Base-by-base conservation (phyloP, 2,329 filamentous ascomycete species). In the Colletotrichum incanum region DNA sequence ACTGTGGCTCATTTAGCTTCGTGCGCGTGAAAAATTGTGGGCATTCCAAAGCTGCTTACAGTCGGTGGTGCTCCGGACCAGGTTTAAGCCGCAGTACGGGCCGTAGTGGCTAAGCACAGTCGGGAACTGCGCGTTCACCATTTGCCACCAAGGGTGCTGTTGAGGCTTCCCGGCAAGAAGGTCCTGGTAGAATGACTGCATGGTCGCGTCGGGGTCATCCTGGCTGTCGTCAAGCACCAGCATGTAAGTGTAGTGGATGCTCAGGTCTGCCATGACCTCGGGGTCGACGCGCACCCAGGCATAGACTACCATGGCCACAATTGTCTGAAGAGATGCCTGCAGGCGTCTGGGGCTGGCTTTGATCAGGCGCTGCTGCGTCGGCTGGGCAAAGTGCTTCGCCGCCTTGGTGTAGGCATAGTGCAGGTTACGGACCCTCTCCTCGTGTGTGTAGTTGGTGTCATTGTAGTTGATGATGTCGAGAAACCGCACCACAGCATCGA, bases 231-330 rank as follows among this genome's bases (percentile, higher is more conserved):
- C 75, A 11, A 76, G 72, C 20, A 76, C 62, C 28, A 75, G 50
- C 5, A 65, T 74, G 70, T 76, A 76, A 7, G 71, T 75, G 52
- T 70, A 76, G 58, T 74, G 71, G 39, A 75, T 76, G 65, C 65
- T 72, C n/a, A 76, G 64, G 43, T 71, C 75, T 12, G 73, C 74
- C 73, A 75, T 75, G 50, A 75, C 43, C 43, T 76, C 73, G 26
- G 62, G 62, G n/a, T 62, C 65, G 0, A 67, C 76, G 71, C 76
- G 78, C 43, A 76, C 70, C 58, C 79, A 77, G n/a, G 75, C 74
- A 67, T 80, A 80, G 34, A 77, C 77, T 12, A 77, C 77, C 34
- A 80, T 74, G 69, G 77, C 76, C 2, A 77, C 77, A 71, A 79
- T 75, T 34, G 75, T 76, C 49, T 67, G 73, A n/a, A 76, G 65